Evolutionary conservation across 352 stramenopile species (phyloP), one percentile per base, ranked within the genome.

Genomic region (Phytophthora pseudosyringae): DNA sequence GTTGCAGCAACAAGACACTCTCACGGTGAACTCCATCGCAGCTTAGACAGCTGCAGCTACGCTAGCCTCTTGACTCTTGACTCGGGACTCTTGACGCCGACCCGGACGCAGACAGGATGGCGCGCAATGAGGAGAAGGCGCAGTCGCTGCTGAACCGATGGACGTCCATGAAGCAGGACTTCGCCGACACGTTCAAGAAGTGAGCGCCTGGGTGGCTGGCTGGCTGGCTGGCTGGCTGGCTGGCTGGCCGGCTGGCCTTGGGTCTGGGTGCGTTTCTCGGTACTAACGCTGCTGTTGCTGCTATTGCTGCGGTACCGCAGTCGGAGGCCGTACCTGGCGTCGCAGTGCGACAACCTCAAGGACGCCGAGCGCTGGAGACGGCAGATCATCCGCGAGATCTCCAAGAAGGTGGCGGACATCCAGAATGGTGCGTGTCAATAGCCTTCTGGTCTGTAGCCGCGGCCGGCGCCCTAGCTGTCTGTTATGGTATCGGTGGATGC

Each of bases 111-210:
- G 25, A 38, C 16, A 80, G 35, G 32, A 99, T 99, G 97, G 97
- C 97, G 28, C 93, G 97, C 59, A 98, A 98, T 75, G 97, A 99
- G 71, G 97, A 99, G 88, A 99, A 99, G 75, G 95, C 96, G 63
- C 93, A 98, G 76, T 94, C 88, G 53, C 97, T 99, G 88, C 81
- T 99, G 59, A 99, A 99, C 78, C 97, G 98, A 90, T 99, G 97
- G 97, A 96, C 97, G 62, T 90, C 84, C 31, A 98, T 99, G 94
- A 98, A 98, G 43, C 86, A 98, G 67, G 83, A 98, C 63, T 91
- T 97, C 59, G 80, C 77, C 25, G 81, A 88, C 54, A 93, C 84
- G 31, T 91, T 94, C 62, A 90, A 91, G 56, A 90, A 89, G 86
- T 94, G 47, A 41, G 76, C 73, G 21, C 4, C 21, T 21, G 21